Evolutionary conservation across 345 rosid genomes (phyloP).

Genomic region (Psidium guajava): DNA sequence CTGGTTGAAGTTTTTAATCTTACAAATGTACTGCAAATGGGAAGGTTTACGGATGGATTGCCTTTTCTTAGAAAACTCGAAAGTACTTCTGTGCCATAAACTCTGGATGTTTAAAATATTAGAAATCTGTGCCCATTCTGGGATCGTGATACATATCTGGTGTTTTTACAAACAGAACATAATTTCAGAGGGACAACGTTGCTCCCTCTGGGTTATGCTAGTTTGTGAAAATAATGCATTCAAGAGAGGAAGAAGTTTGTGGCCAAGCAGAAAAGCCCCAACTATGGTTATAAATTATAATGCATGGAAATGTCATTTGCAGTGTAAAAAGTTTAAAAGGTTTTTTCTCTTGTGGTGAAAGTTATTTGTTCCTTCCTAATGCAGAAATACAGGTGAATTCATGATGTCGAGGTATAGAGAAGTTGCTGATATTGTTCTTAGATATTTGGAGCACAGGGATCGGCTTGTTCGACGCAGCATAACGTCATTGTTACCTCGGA

Average conservation of each 20-base stretch:
- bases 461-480: constrained; percentile 99
- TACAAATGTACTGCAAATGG: background rate
- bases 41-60: too few species aligned
- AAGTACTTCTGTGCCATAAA: background rate
- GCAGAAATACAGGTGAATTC: constrained; percentile 98
- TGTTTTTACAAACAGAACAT: background rate
- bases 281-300: background rate
- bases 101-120: background rate
- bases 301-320: background rate
- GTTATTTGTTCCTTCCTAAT: background rate
- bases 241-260: background rate
- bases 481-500: constrained; percentile 94
- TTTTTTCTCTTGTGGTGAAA: background rate
- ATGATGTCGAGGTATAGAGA: constrained; percentile 99
- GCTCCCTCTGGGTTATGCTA: background rate
- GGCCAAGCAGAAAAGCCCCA: background rate
- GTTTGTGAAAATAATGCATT: background rate
- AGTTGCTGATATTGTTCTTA: constrained; percentile 96
- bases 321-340: background rate
- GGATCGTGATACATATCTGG: background rate
- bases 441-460: constrained; percentile 87
- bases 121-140: background rate
- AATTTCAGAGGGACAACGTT: background rate
- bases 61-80: background rate
- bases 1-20: background rate